Conservation (phyloP, 495 filamentous ascomycete species). For the Eremomyces bilateralis region DNA sequence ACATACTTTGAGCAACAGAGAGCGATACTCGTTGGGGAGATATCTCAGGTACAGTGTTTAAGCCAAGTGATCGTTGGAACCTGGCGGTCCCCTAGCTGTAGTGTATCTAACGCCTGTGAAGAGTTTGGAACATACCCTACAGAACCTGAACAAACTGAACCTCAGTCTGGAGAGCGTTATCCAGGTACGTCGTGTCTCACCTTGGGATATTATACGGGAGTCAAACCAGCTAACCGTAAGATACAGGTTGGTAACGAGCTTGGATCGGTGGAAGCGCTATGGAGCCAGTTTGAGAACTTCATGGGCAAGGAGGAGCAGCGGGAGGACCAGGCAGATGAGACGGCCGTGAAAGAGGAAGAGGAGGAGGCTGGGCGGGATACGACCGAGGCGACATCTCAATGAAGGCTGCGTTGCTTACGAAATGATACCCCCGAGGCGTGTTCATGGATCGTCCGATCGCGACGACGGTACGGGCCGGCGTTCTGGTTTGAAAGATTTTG, state of each 20-base stretch:
- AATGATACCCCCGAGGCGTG: too few species aligned
- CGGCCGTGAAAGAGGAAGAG: slow-evolving; percentile 10
- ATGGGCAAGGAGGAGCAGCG: slow-evolving; percentile 51
- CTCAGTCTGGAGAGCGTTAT: slow-evolving; percentile 84
- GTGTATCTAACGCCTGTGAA: slow-evolving; percentile 14
- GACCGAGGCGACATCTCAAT: slow-evolving; percentile 3
- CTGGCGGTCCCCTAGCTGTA: slow-evolving; percentile 1
- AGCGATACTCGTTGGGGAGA: slow-evolving; percentile 51
- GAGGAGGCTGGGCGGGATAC: slow-evolving; percentile 12
- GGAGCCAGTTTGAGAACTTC: slow-evolving; percentile 91
- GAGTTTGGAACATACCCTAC: slow-evolving; percentile 84
- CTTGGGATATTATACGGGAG: too few species aligned
- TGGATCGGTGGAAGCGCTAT: slow-evolving; percentile 83
- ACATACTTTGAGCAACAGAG: slow-evolving; percentile 60
- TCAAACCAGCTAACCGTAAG: too few species aligned
- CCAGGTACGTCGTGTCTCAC: slow-evolving; percentile 30
- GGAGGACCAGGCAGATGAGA: slow-evolving; percentile 12
- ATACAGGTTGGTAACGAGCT: slow-evolving; percentile 89
- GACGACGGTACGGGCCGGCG: too few species aligned
- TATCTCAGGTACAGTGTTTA: slow-evolving; percentile 42
- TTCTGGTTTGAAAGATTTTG: too few species aligned
- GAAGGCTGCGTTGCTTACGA: too few species aligned
- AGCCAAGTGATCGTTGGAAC: too few species aligned
- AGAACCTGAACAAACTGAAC: slow-evolving; percentile 90
- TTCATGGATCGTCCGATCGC: too few species aligned